Evolutionary conservation across 2,329 filamentous ascomycete species (phyloP).

Genomic region (Pseudogymnoascus sp.): DNA sequence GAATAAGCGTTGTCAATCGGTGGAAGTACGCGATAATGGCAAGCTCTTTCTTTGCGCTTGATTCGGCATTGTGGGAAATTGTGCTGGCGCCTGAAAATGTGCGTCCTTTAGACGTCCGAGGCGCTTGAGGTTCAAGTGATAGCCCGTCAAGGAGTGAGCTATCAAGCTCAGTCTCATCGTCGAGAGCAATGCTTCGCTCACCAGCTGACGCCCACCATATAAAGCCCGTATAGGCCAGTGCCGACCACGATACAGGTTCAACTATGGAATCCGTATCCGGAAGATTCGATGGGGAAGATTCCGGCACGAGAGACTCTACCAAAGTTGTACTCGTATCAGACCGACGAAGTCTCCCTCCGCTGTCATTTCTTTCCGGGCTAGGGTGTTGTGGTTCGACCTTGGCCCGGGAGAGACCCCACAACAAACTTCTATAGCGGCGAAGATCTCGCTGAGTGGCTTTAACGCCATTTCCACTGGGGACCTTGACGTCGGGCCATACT

Average conservation of each 20-base stretch:
- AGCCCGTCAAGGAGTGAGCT: slow-evolving; percentile 49
- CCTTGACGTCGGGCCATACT: slow-evolving; percentile 70
- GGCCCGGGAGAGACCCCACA: slow-evolving; percentile 49
- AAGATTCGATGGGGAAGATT: slow-evolving; percentile 34
- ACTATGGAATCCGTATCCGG: slow-evolving; percentile 46
- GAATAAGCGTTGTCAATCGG: slow-evolving; percentile 59
- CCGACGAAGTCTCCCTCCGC: not conserved
- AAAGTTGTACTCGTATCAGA: not conserved
- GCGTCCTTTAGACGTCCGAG: slow-evolving; percentile 15
- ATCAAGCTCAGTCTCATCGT: slow-evolving; percentile 53
- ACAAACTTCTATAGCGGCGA: slow-evolving; percentile 66
- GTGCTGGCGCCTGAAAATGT: slow-evolving; percentile 35
- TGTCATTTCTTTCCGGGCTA: not conserved
- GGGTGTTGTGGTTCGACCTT: not conserved
- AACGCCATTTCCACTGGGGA: slow-evolving; percentile 54
- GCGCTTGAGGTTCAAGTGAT: slow-evolving; percentile 28
- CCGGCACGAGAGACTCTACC: not conserved
- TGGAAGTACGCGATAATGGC: slow-evolving; percentile 77
- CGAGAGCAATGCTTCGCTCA: slow-evolving; percentile 56
- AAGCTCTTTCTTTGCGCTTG: slow-evolving; percentile 45
- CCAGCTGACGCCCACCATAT: slow-evolving; percentile 88
- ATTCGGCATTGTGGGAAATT: slow-evolving; percentile 11
- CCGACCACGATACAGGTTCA: slow-evolving; percentile 61
- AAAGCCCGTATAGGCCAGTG: slow-evolving; percentile 72
- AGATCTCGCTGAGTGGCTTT: slow-evolving; percentile 88